Evolutionary conservation across 257 asterid genomes (phyloP).

Genomic region (Solanum paucissectum): DNA sequence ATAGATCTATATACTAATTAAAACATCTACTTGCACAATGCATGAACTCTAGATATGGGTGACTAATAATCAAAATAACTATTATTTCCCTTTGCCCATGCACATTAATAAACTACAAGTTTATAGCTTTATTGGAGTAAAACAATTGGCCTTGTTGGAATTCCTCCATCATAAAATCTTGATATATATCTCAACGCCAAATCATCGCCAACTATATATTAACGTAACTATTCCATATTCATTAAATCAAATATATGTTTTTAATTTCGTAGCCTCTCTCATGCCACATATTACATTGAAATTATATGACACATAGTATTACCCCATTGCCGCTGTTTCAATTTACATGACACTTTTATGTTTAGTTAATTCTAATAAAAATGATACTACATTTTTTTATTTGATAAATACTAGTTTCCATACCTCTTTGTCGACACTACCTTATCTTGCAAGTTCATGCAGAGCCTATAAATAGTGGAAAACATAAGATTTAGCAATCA

Average conservation of each 20-base stretch:
- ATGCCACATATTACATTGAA: neutral
- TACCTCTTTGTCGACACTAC: neutral
- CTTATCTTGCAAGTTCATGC: too few species aligned
- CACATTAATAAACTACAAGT: too few species aligned
- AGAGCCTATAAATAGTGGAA: too few species aligned
- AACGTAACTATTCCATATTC: neutral
- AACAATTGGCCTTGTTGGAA: neutral
- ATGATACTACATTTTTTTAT: neutral
- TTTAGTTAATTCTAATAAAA: neutral
- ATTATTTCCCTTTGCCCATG: too few species aligned
- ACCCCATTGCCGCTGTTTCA: too few species aligned
- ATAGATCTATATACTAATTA: too few species aligned
- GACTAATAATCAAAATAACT: neutral
- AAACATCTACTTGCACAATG: neutral
- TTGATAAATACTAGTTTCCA: neutral
- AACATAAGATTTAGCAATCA: neutral
- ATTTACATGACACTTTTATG: too few species aligned
- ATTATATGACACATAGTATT: neutral
- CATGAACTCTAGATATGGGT: neutral
- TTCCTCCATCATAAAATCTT: neutral
- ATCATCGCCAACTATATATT: too few species aligned
- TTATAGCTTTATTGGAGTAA: neutral
- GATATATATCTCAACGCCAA: too few species aligned
- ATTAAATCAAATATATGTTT: too few species aligned
- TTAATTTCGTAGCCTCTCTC: neutral